Conservation (phyloP, 441 rosid genomes). For the Codiaeum variegatum region DNA sequence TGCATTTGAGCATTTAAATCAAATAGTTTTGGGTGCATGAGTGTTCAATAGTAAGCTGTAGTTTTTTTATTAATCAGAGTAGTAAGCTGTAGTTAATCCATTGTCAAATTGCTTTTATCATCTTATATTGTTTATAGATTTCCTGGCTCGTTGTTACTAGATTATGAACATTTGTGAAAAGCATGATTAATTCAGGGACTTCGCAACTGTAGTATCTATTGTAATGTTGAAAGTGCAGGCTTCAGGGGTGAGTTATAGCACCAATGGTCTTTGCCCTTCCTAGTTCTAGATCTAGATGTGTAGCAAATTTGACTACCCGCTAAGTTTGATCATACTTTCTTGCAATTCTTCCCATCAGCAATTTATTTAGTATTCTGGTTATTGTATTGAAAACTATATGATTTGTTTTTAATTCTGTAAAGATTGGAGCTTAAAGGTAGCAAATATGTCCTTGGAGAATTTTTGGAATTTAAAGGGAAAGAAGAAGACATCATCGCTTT, state of each 20-base stretch:
- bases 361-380: not conserved
- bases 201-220: not conserved
- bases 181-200: not conserved
- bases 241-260: not conserved
- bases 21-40: not conserved
- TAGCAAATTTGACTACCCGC: not conserved
- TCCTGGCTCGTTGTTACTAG: not conserved
- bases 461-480: slow-evolving; percentile 71
- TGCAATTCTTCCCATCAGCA: not conserved
- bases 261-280: not conserved
- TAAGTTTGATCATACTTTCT: slow-evolving; percentile 1
- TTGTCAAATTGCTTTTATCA: not conserved
- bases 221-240: not conserved
- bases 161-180: not conserved
- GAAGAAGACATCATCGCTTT: slow-evolving; percentile 51
- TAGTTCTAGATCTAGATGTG: not conserved
- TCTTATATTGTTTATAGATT: not conserved
- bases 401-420: slow-evolving; percentile 20
- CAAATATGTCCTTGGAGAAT: slow-evolving; percentile 69
- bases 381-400: not conserved
- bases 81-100: not conserved
- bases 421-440: slow-evolving; percentile 76
- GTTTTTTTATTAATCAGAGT: too few species aligned
- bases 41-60: not conserved
- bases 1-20: not conserved